A percentile compares a stretch with the other conserved stretches of the same genome.
phyloP scores from a whole-genome alignment of 192 early-diverging fungal genomes.

The Entophlyctis luteolus region DNA sequence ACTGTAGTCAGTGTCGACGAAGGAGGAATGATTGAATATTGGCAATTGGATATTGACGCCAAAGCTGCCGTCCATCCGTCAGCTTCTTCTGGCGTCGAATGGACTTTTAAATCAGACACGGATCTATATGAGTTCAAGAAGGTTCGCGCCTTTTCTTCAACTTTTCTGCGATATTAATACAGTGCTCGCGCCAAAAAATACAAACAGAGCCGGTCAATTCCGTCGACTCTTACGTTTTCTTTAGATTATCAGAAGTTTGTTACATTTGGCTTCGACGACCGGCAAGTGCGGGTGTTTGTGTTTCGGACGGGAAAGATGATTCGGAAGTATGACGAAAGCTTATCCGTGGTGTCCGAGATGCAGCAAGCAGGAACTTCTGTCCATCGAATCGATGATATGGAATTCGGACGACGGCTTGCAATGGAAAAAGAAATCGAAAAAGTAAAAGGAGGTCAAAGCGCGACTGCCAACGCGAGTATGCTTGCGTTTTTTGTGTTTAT shows the following conservation, averaged over 20 bases:
- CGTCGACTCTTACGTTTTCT: constrained; percentile 78
- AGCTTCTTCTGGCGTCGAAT: constrained; percentile 47
- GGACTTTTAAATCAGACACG: constrained; percentile 87
- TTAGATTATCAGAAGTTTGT: constrained; percentile 79
- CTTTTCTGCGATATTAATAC: neutral
- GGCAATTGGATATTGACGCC: constrained; percentile 63
- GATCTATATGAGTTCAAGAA: constrained; percentile 97
- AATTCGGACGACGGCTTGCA: constrained; percentile 90
- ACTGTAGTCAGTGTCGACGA: constrained; percentile 79
- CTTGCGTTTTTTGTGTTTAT: neutral
- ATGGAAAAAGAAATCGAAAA: constrained; percentile 79
- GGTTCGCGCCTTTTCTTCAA: constrained; percentile 35
- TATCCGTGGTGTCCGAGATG: constrained; percentile 79
- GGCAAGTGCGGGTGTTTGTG: constrained; percentile 80
- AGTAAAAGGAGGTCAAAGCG: constrained; percentile 61
- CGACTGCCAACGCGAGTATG: constrained; percentile 57
- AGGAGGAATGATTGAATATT: constrained; percentile 93
- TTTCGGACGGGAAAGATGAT: constrained; percentile 79
- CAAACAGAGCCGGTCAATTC: constrained; percentile 64
- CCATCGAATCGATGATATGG: constrained; percentile 91
- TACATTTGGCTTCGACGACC: constrained; percentile 77
- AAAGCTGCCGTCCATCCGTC: constrained; percentile 17
- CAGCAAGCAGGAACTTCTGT: constrained; percentile 77
- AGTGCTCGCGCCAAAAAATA: neutral
- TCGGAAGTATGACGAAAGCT: constrained; percentile 87